Conservation (phyloP, 139 green algal species). For the Astrephomene gubernaculifera region DNA sequence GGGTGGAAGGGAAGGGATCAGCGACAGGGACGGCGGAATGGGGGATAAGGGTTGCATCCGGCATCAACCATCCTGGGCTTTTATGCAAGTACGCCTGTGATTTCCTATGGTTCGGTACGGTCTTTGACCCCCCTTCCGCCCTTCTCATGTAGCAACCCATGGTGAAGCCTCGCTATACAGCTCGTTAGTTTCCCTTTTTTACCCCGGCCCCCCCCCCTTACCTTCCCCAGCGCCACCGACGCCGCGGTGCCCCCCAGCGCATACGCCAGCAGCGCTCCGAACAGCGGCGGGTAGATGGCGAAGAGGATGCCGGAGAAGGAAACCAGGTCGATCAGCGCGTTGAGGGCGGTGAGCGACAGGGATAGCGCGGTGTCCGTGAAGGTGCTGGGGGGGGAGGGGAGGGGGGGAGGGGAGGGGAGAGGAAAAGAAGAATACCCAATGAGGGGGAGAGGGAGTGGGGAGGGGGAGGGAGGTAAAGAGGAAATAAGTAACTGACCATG, state of each 20-base stretch:
- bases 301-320: constrained; percentile 97
- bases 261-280: constrained; percentile 93
- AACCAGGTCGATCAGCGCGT: constrained; percentile 90
- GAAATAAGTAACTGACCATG: too few relatives aligned
- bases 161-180: too few relatives aligned
- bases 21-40: too few relatives aligned
- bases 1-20: not conserved
- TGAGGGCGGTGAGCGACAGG: constrained; percentile 90
- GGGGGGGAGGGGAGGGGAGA: not conserved
- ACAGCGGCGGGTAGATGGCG: constrained; percentile 98
- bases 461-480: too few relatives aligned
- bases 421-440: too few relatives aligned
- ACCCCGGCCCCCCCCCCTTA: constrained; percentile 2
- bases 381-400: constrained; percentile 51
- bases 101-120: too few relatives aligned
- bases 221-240: constrained; percentile 70
- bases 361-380: constrained; percentile 93
- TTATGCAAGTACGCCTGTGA: too few relatives aligned
- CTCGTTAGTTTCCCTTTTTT: too few relatives aligned
- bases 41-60: too few relatives aligned
- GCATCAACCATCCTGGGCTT: too few relatives aligned
- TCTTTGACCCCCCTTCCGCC: too few relatives aligned
- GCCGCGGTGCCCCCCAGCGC: constrained; percentile 90
- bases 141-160: too few relatives aligned
- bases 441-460: not conserved